phyloP scores from a whole-genome alignment of 2,329 filamentous ascomycete species.

The Trichoderma harzianum region DNA sequence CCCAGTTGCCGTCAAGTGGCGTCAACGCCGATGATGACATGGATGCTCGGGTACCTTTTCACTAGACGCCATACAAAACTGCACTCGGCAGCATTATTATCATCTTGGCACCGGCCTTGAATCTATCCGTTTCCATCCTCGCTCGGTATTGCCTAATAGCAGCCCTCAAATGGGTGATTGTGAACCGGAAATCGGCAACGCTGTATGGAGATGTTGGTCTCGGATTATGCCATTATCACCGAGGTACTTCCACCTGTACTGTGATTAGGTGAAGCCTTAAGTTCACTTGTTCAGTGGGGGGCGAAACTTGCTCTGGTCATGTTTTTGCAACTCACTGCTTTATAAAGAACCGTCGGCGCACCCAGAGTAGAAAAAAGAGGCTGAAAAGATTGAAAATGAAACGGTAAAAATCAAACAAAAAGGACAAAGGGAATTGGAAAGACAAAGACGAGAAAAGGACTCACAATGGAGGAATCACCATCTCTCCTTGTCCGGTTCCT shows the following conservation, averaged over 20 bases:
- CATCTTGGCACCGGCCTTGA: not conserved
- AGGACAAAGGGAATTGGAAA: not conserved
- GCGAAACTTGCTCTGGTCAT: not conserved
- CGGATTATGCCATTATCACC: not conserved
- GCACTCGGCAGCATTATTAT: not conserved
- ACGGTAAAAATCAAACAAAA: not conserved
- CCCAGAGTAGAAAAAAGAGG: not conserved
- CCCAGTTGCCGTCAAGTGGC: not conserved
- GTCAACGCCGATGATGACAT: not conserved
- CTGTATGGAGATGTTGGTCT: not conserved
- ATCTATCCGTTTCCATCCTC: not conserved
- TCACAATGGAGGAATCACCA: not conserved
- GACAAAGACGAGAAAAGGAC: not conserved
- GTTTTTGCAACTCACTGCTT: not conserved
- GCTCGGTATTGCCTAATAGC: not conserved
- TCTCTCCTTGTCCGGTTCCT: constrained; percentile 14
- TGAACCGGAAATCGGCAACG: not conserved
- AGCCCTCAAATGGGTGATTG: not conserved
- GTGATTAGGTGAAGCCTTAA: not conserved
- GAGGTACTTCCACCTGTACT: not conserved
- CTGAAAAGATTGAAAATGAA: not conserved
- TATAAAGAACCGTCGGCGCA: not conserved
- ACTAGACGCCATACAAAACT: not conserved
- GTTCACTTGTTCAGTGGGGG: not conserved
- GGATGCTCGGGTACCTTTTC: not conserved